Conservation (phyloP, 345 rosid species). For the Citrus cavaleriei region DNA sequence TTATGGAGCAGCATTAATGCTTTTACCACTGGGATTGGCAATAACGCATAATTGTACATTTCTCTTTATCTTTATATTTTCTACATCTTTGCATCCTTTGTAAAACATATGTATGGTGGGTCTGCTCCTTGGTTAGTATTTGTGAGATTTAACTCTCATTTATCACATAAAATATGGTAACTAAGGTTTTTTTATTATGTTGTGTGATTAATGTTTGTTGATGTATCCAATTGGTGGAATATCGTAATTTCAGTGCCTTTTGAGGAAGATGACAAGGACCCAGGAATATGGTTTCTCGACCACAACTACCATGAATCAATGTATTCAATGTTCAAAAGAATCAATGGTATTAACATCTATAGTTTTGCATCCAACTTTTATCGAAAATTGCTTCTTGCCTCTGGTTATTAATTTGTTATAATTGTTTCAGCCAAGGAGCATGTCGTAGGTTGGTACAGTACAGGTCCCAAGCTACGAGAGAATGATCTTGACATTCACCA, state of each 20-base stretch:
- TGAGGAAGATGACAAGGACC: conserved; percentile 93
- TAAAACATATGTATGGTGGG: background rate
- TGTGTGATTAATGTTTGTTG: background rate
- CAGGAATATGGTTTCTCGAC: conserved; percentile 94
- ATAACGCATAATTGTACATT: background rate
- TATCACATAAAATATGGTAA: background rate
- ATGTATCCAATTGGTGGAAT: background rate
- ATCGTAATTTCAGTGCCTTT: conserved; percentile 63
- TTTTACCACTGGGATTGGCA: conserved; percentile 16
- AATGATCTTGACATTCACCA: conserved; percentile 85
- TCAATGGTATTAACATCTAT: conserved; percentile 50
- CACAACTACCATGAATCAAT: conserved; percentile 95
- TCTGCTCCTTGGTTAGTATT: background rate
- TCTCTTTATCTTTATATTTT: background rate
- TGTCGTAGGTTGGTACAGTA: conserved; percentile 97
- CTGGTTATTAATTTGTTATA: conserved; percentile 5
- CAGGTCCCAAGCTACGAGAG: conserved; percentile 86
- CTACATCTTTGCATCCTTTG: background rate
- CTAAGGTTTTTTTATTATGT: background rate
- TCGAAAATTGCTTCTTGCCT: background rate
- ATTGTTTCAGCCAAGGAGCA: conserved; percentile 83
- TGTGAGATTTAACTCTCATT: background rate
- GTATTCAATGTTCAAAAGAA: conserved; percentile 98
- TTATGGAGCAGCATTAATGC: conserved; percentile 22
- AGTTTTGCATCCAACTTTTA: background rate